These are phyloP conservation scores for Begonia masoniana DNA, from an alignment of 306 rosid genomes.

Conservation along the genomic window DNA sequence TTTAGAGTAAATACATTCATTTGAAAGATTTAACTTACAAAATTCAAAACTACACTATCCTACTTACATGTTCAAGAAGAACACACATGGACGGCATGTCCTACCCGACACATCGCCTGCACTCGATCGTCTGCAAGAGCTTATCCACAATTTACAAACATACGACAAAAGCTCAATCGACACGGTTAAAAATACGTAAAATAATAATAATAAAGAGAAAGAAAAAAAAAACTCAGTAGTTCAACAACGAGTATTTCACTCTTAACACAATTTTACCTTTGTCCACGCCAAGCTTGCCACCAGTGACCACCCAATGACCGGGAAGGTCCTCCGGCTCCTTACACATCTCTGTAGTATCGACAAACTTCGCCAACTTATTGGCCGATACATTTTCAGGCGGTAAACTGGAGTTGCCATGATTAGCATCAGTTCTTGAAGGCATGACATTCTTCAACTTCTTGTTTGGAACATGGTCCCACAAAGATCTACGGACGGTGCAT, in stretches of 20 bases:
- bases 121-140: not conserved
- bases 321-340: conserved; percentile 65
- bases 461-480: conserved; percentile 54
- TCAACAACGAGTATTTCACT: conserved; percentile 73
- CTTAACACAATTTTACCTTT: conserved; percentile 60
- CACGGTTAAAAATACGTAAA: conserved; percentile 9
- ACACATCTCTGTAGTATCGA: conserved; percentile 49
- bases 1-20: too few species aligned
- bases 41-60: not conserved
- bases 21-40: too few species aligned
- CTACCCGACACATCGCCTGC: not conserved
- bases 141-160: not conserved
- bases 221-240: conserved; percentile 30
- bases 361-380: conserved; percentile 41
- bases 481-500: conserved; percentile 58
- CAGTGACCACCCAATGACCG: conserved; percentile 86
- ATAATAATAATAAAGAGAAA: not conserved
- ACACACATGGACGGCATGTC: conserved; percentile 7
- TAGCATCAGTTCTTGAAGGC: conserved; percentile 17
- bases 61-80: not conserved
- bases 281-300: conserved; percentile 83
- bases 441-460: conserved; percentile 19
- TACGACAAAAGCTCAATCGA: not conserved
- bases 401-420: conserved; percentile 21
- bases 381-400: conserved; percentile 24